Conservation (phyloP, 768 basidiomycete species). For the Trametes cingulata region DNA sequence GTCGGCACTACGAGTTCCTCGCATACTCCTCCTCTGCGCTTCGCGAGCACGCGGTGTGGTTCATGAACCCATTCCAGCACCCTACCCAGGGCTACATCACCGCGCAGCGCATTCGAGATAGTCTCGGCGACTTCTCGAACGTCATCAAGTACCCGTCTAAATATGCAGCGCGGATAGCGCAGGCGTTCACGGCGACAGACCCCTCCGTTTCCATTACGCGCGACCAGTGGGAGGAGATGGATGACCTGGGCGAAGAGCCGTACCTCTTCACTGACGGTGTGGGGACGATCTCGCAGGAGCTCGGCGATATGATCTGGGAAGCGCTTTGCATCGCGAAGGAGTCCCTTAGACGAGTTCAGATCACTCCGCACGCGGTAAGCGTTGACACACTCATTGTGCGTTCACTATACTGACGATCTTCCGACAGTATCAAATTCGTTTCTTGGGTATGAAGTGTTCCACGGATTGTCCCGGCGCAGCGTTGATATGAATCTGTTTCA, state of each 20-base stretch:
- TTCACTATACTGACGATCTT: conserved; percentile 24
- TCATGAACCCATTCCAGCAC: conserved; percentile 62
- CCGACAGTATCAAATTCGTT: conserved; percentile 72
- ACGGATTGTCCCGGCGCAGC: background rate
- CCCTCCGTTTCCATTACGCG: conserved; percentile 59
- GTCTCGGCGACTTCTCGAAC: conserved; percentile 68
- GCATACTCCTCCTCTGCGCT: conserved; percentile 82
- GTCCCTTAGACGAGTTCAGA: conserved; percentile 17
- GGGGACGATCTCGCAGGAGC: conserved; percentile 68
- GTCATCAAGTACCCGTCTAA: conserved; percentile 58
- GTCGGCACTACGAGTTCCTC: conserved; percentile 74
- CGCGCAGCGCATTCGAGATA: conserved; percentile 57
- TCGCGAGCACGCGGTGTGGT: conserved; percentile 83
- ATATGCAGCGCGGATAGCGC: conserved; percentile 80
- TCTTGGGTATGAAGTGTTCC: conserved; percentile 49
- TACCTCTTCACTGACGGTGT: conserved; percentile 75
- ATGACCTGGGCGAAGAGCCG: conserved; percentile 50
- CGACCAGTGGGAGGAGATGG: conserved; percentile 63
- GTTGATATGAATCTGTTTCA: background rate
- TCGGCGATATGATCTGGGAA: conserved; percentile 62
- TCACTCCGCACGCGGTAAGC: conserved; percentile 65
- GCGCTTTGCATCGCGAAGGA: conserved; percentile 48
- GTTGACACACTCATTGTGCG: background rate
- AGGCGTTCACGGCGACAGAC: conserved; percentile 83
- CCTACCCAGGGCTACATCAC: conserved; percentile 46